These are phyloP conservation scores for Flaveria sonorensis DNA, from an alignment of 129 eudicot species.

Conservation along the genomic window DNA sequence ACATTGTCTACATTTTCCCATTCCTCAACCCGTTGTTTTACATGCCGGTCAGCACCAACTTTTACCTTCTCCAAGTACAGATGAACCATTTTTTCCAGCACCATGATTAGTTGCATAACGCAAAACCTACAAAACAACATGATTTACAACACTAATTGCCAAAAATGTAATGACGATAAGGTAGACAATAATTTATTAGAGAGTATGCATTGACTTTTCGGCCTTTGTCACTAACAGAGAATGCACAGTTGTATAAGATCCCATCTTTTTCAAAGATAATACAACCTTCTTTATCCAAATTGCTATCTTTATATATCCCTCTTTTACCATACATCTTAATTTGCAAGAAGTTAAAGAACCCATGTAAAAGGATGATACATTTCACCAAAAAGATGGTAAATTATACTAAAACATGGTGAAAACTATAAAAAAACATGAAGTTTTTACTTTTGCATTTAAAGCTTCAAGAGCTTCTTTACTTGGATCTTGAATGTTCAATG, in stretches of 20 bases:
- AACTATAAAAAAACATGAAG: not conserved
- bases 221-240: conserved; percentile 55
- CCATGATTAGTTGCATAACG: conserved; percentile 63
- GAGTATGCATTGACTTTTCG: conserved; percentile 56
- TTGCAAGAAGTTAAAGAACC: conserved; percentile 31
- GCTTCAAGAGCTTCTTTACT: conserved; percentile 81
- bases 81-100: conserved; percentile 55
- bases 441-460: conserved; percentile 57
- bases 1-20: conserved; percentile 52
- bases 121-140: conserved; percentile 43
- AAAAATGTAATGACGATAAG: too few species aligned
- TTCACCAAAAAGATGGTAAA: not conserved
- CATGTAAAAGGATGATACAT: not conserved
- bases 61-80: conserved; percentile 66
- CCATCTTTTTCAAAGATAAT: conserved; percentile 77
- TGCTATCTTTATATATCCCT: conserved; percentile 79
- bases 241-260: conserved; percentile 69
- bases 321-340: conserved; percentile 85
- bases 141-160: not conserved
- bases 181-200: not conserved
- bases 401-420: not conserved
- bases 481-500: conserved; percentile 62
- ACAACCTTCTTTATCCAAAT: conserved; percentile 73
- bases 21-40: conserved; percentile 67
- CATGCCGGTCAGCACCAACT: conserved; percentile 58